These are phyloP conservation scores for Diddensiella transvaalensis DNA, from an alignment of 805 yeast species.

Conservation along the genomic window DNA sequence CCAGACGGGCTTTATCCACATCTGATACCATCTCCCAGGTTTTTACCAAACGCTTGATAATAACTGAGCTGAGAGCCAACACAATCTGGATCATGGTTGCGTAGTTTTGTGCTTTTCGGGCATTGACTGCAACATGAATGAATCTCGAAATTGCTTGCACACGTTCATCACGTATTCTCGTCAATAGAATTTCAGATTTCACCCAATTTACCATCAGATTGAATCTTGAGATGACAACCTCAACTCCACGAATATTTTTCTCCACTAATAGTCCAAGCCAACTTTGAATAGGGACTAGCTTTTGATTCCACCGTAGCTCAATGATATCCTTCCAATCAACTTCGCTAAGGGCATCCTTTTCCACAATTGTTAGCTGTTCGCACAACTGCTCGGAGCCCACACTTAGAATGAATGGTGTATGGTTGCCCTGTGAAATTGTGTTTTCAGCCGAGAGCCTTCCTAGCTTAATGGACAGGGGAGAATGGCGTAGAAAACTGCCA, in stretches of 20 bases:
- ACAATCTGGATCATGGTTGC: conserved; percentile 85
- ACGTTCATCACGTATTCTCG: conserved; percentile 56
- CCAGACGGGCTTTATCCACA: conserved; percentile 66
- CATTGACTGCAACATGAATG: conserved; percentile 78
- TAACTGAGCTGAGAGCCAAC: conserved; percentile 69
- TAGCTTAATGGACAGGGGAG: no score
- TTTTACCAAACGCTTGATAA: conserved; percentile 52
- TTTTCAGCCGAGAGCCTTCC: conserved; percentile 37
- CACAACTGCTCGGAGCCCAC: conserved; percentile 66
- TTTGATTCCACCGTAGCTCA: conserved; percentile 68
- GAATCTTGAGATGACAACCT: conserved; percentile 78
- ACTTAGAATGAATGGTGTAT: conserved; percentile 78
- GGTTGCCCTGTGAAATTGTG: conserved; percentile 48
- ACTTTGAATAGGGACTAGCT: conserved; percentile 64
- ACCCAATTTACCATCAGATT: conserved; percentile 90
- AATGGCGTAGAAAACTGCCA: no score
- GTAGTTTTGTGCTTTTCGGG: conserved; percentile 70
- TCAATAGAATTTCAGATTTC: conserved; percentile 77
- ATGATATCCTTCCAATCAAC: conserved; percentile 90
- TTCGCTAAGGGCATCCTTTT: conserved; percentile 75
- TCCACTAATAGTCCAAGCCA: conserved; percentile 75
- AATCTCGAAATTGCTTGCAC: conserved; percentile 74
- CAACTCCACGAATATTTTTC: conserved; percentile 65
- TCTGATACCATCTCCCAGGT: conserved; percentile 76
- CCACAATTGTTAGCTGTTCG: conserved; percentile 81